These are phyloP conservation scores for Purpureocillium lavendulum DNA, from an alignment of 2,329 filamentous ascomycete genomes.

Conservation along the genomic window DNA sequence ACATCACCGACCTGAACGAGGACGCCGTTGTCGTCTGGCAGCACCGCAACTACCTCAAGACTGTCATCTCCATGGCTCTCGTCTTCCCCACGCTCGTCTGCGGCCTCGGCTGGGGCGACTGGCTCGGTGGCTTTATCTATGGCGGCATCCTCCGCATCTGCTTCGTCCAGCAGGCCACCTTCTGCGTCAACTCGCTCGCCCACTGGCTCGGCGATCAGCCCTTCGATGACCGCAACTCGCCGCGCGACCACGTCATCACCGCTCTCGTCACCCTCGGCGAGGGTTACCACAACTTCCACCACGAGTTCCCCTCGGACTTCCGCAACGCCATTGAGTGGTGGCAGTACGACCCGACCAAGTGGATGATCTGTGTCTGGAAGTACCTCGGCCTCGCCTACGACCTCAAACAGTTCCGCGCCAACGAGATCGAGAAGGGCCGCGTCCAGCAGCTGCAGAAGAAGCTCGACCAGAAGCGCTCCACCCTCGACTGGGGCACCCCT, in stretches of 20 bases:
- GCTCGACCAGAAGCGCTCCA: constrained; percentile 76
- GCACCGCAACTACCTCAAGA: constrained; percentile 79
- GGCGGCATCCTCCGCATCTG: constrained; percentile 79
- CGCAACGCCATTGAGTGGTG: constrained; percentile 86
- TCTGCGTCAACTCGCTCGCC: constrained; percentile 86
- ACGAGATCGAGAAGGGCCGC: constrained; percentile 88
- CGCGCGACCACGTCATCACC: constrained; percentile 80
- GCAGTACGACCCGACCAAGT: constrained; percentile 89
- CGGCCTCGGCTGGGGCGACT: constrained; percentile 75
- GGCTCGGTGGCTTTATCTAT: constrained; percentile 74
- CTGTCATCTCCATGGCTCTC: constrained; percentile 68
- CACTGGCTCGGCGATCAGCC: constrained; percentile 91
- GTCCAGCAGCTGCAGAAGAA: constrained; percentile 89
- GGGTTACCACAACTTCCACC: constrained; percentile 93
- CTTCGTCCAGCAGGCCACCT: constrained; percentile 86
- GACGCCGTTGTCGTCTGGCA: constrained; percentile 81
- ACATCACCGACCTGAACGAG: constrained; percentile 82
- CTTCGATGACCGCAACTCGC: constrained; percentile 87
- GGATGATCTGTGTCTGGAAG: constrained; percentile 81
- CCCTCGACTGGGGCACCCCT: constrained; percentile 78
- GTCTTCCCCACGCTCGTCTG: constrained; percentile 67
- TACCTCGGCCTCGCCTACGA: constrained; percentile 75
- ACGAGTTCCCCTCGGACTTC: constrained; percentile 91
- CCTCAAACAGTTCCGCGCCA: constrained; percentile 83
- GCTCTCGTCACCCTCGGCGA: constrained; percentile 79